These are phyloP conservation scores for Coemansia sp. DNA, from an alignment of 371 early-diverging fungal species.

Conservation along the genomic window DNA sequence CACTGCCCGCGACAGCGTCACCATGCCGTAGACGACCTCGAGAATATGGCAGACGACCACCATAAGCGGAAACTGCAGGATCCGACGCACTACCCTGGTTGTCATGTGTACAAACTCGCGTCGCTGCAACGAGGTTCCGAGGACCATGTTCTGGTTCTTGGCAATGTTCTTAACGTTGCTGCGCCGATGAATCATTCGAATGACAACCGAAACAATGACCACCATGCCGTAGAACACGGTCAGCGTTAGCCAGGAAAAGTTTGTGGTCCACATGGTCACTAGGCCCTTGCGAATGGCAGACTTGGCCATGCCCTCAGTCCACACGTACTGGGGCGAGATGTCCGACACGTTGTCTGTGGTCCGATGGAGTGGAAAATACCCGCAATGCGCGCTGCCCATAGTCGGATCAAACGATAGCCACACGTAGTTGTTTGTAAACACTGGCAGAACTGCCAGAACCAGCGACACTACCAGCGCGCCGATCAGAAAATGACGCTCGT, in stretches of 20 bases:
- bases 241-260: constrained; percentile 46
- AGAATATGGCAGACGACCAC: constrained; percentile 42
- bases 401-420: constrained; percentile 40
- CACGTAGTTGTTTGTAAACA: constrained; percentile 34
- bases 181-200: constrained; percentile 34
- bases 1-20: constrained; percentile 16
- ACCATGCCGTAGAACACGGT: constrained; percentile 43
- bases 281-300: constrained; percentile 36
- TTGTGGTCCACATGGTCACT: constrained; percentile 41
- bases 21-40: constrained; percentile 44
- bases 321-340: background rate
- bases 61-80: constrained; percentile 44
- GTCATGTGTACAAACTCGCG: constrained; percentile 35
- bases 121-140: constrained; percentile 16
- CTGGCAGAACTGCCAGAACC: constrained; percentile 25
- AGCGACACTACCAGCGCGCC: constrained; percentile 22
- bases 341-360: constrained; percentile 9
- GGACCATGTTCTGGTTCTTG: constrained; percentile 15
- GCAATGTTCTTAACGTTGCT: constrained; percentile 13
- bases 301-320: constrained; percentile 25
- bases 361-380: constrained; percentile 31
- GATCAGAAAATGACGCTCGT: constrained; percentile 32
- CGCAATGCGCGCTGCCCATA: constrained; percentile 34
- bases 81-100: constrained; percentile 34
- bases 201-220: constrained; percentile 36